Evolutionary conservation across 2,329 filamentous ascomycete genomes (phyloP).

Genomic region (Cladophialophora yegresii): DNA sequence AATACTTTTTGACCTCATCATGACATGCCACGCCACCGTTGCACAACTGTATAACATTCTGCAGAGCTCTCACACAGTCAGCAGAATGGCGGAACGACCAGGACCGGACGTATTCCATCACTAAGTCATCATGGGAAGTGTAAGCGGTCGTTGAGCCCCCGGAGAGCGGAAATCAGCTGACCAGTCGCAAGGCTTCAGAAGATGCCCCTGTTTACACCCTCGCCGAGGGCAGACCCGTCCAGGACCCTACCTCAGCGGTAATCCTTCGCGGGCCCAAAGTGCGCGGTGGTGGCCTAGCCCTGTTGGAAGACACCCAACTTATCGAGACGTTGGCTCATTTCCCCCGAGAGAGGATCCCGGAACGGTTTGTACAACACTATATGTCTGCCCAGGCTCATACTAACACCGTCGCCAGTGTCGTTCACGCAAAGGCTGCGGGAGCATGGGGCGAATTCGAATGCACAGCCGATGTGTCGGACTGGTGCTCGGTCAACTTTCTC

Average conservation of each 20-base stretch:
- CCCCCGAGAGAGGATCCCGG: neutral
- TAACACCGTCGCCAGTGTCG: conserved; percentile 50
- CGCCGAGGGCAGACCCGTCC: neutral
- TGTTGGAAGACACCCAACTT: neutral
- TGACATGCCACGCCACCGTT: neutral
- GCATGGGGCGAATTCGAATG: conserved; percentile 62
- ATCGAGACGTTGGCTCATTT: neutral
- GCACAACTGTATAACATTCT: neutral
- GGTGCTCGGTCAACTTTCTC: conserved; percentile 58
- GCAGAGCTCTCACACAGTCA: neutral
- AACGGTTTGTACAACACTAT: neutral
- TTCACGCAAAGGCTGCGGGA: conserved; percentile 61
- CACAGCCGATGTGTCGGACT: conserved; percentile 58
- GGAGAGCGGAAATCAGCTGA: neutral
- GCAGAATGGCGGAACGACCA: neutral
- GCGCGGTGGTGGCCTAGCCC: neutral
- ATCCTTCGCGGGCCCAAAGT: neutral
- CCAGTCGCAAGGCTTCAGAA: neutral
- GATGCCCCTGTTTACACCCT: neutral
- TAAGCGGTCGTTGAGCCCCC: neutral
- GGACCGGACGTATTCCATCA: neutral
- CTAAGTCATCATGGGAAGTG: neutral
- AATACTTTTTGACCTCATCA: neutral
- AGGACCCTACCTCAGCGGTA: neutral
- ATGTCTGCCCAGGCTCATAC: neutral